Evolutionary conservation across 2,329 filamentous ascomycete genomes (phyloP), one percentile per base, ranked within the genome.

Genomic region (Phaeosphaeria sp.): DNA sequence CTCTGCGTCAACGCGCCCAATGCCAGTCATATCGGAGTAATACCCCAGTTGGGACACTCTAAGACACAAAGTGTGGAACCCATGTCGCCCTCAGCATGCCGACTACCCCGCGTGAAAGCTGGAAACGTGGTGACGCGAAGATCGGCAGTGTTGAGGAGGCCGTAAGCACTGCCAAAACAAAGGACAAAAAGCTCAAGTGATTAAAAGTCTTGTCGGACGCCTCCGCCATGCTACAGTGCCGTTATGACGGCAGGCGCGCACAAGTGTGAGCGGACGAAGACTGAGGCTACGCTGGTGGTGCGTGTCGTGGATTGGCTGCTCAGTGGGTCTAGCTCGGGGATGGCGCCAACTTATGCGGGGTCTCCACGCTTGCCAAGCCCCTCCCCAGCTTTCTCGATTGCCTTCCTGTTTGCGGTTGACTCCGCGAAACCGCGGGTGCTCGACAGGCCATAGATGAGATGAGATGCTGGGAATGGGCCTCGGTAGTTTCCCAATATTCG

Each of bases 291-390:
- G 52, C 47, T 51, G 23, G 33, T 42, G 23, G 44, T 47, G n/a
- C 30, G 39, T 49, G 36, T 11, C 55, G 39, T 58, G 55, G 39
- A 59, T 63, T 66, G 67, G 63, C 54, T 58, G 43, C 53, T 23
- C n/a, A 18, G 65, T 65, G 63, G 58, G 52, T 51, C 59, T 46
- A 33, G 55, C 53, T 48, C 42, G 46, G 51, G 43, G 52, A 55
- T 60, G 60, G 59, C 53, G 52, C 50, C 57, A 15, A 44, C 55
- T 59, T 48, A 65, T 64, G 67, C 67, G 68, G 68, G 70, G 65
- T 66, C 69, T 62, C 69, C 69, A 72, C 61, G 59, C 23, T 52
- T 52, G 66, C 68, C 66, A 69, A 72, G 67, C 21, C 52, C 46
- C 55, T 44, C 66, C 65, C 66, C 67, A 65, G 58, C 56, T 59